Evolutionary conservation across 768 basidiomycete species (phyloP).

Genomic region (Termitomyces sp.): DNA sequence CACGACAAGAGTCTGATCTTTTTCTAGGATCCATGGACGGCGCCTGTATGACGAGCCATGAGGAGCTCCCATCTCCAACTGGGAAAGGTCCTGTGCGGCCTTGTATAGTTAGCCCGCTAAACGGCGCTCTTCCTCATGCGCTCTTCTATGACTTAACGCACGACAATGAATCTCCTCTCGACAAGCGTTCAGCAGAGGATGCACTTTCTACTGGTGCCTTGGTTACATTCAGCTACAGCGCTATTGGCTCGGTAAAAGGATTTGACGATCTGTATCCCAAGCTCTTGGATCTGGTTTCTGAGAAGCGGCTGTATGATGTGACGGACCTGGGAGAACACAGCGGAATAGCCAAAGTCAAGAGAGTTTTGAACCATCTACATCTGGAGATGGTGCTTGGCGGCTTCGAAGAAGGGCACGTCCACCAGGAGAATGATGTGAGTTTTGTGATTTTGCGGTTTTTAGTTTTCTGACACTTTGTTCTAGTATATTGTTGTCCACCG

Average conservation of each 20-base stretch:
- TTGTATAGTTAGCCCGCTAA: conserved; percentile 73
- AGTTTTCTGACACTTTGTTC: neutral
- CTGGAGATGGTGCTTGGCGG: conserved; percentile 88
- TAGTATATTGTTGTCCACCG: conserved; percentile 95
- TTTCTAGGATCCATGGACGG: conserved; percentile 90
- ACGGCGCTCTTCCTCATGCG: conserved; percentile 89
- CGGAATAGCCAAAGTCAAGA: conserved; percentile 56
- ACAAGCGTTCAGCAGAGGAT: conserved; percentile 93
- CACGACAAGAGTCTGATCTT: neutral
- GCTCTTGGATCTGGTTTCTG: conserved; percentile 83
- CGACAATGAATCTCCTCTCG: conserved; percentile 90
- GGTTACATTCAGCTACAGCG: conserved; percentile 86
- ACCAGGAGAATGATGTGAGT: conserved; percentile 92
- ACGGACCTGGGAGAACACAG: conserved; percentile 53
- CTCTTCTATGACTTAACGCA: conserved; percentile 95
- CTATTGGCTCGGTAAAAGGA: conserved; percentile 91
- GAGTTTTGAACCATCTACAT: conserved; percentile 83
- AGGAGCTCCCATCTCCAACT: conserved; percentile 78
- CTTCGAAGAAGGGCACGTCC: conserved; percentile 91
- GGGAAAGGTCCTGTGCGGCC: conserved; percentile 76
- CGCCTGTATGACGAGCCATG: conserved; percentile 73
- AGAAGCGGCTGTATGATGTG: conserved; percentile 76
- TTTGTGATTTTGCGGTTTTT: neutral
- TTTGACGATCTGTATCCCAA: conserved; percentile 98
- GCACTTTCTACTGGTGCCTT: conserved; percentile 92